A percentile compares a stretch with the other conserved stretches of the same genome.
Conservation (phyloP, 176 grass and related monocot genomes). For the Secale cereale region DNA sequence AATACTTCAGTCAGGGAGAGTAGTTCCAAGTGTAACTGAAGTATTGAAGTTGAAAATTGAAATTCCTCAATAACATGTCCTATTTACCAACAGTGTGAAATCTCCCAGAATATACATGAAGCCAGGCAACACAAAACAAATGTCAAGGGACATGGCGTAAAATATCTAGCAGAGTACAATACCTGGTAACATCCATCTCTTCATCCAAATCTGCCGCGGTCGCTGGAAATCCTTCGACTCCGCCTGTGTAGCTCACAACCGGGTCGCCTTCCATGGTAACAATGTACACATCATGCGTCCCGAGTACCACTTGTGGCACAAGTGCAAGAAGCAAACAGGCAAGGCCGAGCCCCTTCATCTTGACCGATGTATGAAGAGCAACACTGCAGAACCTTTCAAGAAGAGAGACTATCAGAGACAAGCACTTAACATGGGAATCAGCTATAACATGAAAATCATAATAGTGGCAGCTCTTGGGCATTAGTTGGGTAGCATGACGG, state of each 20-base stretch:
- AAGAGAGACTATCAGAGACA: background rate
- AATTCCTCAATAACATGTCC: background rate
- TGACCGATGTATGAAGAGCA: background rate
- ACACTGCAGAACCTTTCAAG: slow-evolving; percentile 4
- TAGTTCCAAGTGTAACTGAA: background rate
- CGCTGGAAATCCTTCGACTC: slow-evolving; percentile 64
- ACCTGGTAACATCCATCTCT: slow-evolving; percentile 86
- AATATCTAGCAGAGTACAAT: background rate
- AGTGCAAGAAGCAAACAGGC: slow-evolving; percentile 50
- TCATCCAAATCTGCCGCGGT: slow-evolving; percentile 66
- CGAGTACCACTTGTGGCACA: slow-evolving; percentile 42
- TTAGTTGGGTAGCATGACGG: background rate
- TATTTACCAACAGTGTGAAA: background rate
- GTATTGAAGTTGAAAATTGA: background rate
- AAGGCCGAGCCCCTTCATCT: slow-evolving; percentile 53
- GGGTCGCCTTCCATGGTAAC: slow-evolving; percentile 89
- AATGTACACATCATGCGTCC: slow-evolving; percentile 84
- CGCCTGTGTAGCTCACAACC: slow-evolving; percentile 74
- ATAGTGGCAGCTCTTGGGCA: background rate
- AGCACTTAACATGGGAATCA: background rate
- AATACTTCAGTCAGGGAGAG: no score
- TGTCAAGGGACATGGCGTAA: background rate
- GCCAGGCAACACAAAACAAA: background rate
- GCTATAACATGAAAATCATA: background rate
- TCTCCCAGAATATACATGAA: background rate